Conservation (phyloP, 495 filamentous ascomycete species). For the Hypoxylon cercidicola region DNA sequence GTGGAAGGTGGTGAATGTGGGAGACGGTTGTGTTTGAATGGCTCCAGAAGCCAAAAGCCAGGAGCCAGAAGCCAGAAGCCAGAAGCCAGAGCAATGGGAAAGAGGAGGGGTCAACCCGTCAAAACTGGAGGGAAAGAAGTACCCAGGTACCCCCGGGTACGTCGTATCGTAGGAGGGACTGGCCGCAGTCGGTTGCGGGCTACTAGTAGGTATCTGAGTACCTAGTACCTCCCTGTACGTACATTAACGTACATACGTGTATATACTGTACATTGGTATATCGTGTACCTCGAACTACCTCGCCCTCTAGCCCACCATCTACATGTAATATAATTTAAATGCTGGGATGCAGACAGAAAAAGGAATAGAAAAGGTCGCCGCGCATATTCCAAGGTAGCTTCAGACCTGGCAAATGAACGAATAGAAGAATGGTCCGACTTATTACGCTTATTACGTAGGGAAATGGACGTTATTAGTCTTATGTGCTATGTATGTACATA, state of each 20-base stretch:
- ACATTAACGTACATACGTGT: constrained; percentile 15
- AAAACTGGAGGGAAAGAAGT: constrained; percentile 31
- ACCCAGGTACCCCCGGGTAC: constrained; percentile 12
- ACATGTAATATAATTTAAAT: constrained; percentile 4
- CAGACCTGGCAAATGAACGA: constrained; percentile 24
- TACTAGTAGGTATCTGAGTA: constrained; percentile 7
- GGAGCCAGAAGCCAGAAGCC: constrained; percentile 7
- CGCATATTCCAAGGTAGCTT: constrained; percentile 10
- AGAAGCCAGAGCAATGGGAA: constrained; percentile 3
- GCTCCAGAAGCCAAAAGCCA: constrained; percentile 14
- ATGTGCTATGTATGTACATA: constrained; percentile 27
- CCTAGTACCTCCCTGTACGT: constrained; percentile 8
- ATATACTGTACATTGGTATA: neutral
- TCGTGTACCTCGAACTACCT: too few species aligned
- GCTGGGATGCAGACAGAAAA: neutral
- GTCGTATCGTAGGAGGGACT: constrained; percentile 32
- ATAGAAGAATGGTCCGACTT: neutral
- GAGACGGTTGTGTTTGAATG: constrained; percentile 42
- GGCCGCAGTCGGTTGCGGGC: constrained; percentile 40
- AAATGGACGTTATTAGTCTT: constrained; percentile 26
- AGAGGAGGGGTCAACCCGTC: constrained; percentile 31
- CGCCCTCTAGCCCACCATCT: neutral
- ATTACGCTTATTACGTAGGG: constrained; percentile 3
- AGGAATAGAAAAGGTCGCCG: constrained; percentile 14
- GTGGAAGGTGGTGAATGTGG: constrained; percentile 35